Conservation (phyloP, 2,329 filamentous ascomycete genomes). For the Fusarium solani-melongenae region DNA sequence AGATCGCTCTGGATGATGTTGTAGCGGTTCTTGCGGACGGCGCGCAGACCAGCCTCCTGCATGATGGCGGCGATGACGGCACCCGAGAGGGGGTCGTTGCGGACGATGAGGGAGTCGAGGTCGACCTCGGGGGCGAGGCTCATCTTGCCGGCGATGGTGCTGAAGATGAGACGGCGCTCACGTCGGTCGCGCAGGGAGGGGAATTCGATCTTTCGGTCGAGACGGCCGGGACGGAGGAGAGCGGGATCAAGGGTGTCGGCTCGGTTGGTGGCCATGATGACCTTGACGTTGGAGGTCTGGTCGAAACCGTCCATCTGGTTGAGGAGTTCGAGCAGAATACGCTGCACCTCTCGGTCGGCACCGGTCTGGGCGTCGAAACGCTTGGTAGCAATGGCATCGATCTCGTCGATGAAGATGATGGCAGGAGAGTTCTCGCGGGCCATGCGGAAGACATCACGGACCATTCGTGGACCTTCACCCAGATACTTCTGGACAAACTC, state of each 20-base stretch:
- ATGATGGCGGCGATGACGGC: constrained; percentile 98
- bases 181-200: constrained; percentile 93
- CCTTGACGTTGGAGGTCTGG: constrained; percentile 98
- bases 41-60: constrained; percentile 96
- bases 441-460: constrained; percentile 99
- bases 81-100: constrained; percentile 94
- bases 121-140: constrained; percentile 96
- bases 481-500: constrained; percentile 99
- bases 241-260: constrained; percentile 97
- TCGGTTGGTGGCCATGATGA: constrained; percentile 99
- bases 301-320: constrained; percentile 99
- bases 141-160: constrained; percentile 97
- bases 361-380: constrained; percentile 99
- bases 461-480: constrained; percentile 97
- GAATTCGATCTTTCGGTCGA: constrained; percentile 99
- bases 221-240: constrained; percentile 90
- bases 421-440: constrained; percentile 96
- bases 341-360: constrained; percentile 97
- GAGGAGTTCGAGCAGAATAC: constrained; percentile 94
- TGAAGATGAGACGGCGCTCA: constrained; percentile 96
- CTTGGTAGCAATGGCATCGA: constrained; percentile 98
- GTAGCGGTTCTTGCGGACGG: constrained; percentile 97
- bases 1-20: constrained; percentile 98
- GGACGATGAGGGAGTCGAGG: constrained; percentile 93
- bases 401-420: constrained; percentile 99